Evolutionary conservation across 140 eudicot genomes (phyloP), one percentile per base, ranked within the genome.

Genomic region (Ambrosia hybrid): DNA sequence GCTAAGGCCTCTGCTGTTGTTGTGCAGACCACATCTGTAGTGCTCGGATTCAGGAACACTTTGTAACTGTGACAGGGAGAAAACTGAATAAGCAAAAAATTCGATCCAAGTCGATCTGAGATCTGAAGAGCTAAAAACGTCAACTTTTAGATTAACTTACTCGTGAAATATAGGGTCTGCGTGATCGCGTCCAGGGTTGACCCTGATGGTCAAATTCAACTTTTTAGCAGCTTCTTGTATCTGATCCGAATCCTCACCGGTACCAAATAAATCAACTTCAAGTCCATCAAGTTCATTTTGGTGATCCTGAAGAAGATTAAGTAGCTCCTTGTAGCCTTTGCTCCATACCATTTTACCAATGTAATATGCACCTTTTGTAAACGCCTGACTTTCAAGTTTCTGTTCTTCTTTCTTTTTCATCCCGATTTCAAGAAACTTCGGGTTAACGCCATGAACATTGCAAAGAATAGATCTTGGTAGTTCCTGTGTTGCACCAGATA

Each of bases 381-480:
- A 90, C 14, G 89, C 88, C 16, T 76, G 60, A 4, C 37, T 64
- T 60, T 79, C 94, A 48, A 52, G 79, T 77, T 90, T 79, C 34
- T 84, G 87, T 60, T 90, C 68, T 73, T 86, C 94, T 74, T 78
- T 88, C 82, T 86, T 94, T 82, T 67, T 78, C 90, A 84, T 81
- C 67, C 97, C 99, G 51, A 88, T 86, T 73, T 94, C 95, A 34
- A 90, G 89, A 74, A 94, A 94, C 80, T 84, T 94, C 21, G 99
- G 99, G 68, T 94, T 94, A 56, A 94, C 99, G 39, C 99, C 99
- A 74, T 94, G 99, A 82, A 94, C 99, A 70, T 94, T 94, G 95
- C 99, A 94, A 38, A 90, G 73, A 21, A 90, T 76, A 66, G 99
- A 94, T 80, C 97, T 86, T 37, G 97, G 97, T 43, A 94, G 96